Evolutionary conservation across 768 basidiomycete genomes (phyloP), one percentile per base, ranked within the genome.

Genomic region (Macrolepiota fuliginosa): DNA sequence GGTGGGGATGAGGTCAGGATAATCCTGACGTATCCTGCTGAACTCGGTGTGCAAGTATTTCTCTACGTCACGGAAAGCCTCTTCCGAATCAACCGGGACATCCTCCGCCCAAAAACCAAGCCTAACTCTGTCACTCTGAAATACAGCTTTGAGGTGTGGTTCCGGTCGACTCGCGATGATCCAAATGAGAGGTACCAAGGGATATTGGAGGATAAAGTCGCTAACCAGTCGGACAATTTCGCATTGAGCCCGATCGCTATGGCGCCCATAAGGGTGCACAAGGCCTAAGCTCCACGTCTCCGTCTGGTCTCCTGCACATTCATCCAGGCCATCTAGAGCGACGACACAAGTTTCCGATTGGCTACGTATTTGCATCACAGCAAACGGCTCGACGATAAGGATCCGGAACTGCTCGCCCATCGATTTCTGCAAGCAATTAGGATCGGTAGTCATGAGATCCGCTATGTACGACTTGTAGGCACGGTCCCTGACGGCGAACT

Each of bases 91-190:
- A 19, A 60, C 55, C 29, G 46, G 52, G 2, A 64, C 56, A n/a
- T 40, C 32, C 10, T 66, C 47, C 12, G 22, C 22, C 15, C 35
- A 22, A 13, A 58, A 61, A 24, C 39, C 52, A 2, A 19, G 1
- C 12, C 27, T 22, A 0, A 60, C n/a, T 3, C 40, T 15, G 1
- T 13, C 11, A 2, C 27, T 22, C 27, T 52, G 17, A 24, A 71
- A 69, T 2, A 47, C 39, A 1, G 62, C 50, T 4, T 40, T 47
- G 11, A 74, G 66, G 19, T 68, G 61, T 7, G 63, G 54, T 42
- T 73, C 73, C 4, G 72, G 70, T 1, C 73, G 62, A 56, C 71
- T 71, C 2, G 68, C 63, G 37, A 73, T 65, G 13, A 73, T 32
- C 50, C 73, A 70, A 5, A 51, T 63, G n/a, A 74, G 36, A 0